Conservation (phyloP, 2,329 filamentous ascomycete species). For the Helotiales sp. region DNA sequence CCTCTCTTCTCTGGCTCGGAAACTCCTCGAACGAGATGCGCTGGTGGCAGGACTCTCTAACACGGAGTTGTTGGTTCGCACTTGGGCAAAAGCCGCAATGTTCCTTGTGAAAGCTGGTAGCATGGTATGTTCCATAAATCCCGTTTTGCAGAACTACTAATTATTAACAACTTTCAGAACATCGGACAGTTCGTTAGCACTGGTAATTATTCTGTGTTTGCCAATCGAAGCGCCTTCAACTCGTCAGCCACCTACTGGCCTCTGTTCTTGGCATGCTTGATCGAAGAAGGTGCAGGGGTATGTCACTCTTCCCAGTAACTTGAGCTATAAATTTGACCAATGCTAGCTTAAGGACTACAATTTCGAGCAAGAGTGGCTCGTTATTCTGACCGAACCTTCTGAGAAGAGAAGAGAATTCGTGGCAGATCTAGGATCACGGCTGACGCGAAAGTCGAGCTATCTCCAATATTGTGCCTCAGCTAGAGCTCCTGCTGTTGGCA, state of each 20-base stretch:
- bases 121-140: constrained; percentile 14
- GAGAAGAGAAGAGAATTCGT: constrained; percentile 12
- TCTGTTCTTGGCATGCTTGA: constrained; percentile 55
- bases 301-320: neutral
- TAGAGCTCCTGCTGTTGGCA: neutral
- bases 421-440: constrained; percentile 44
- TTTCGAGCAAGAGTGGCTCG: constrained; percentile 52
- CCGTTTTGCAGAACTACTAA: constrained; percentile 41
- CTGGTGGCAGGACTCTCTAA: neutral
- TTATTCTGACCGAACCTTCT: constrained; percentile 50
- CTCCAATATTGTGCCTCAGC: constrained; percentile 4
- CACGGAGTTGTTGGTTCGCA: constrained; percentile 14
- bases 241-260: constrained; percentile 46
- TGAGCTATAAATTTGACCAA: constrained; percentile 19
- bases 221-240: constrained; percentile 46
- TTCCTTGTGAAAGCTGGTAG: constrained; percentile 23
- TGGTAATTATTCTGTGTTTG: constrained; percentile 30
- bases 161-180: constrained; percentile 42
- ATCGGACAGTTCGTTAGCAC: constrained; percentile 12
- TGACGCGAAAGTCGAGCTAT: constrained; percentile 15
- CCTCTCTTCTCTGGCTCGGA: neutral
- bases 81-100: constrained; percentile 22
- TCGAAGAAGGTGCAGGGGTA: constrained; percentile 34
- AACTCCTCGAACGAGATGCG: neutral
- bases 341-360: constrained; percentile 35